Evolutionary conservation across 805 yeast species (phyloP).

Genomic region (Monosporozyma unispora): DNA sequence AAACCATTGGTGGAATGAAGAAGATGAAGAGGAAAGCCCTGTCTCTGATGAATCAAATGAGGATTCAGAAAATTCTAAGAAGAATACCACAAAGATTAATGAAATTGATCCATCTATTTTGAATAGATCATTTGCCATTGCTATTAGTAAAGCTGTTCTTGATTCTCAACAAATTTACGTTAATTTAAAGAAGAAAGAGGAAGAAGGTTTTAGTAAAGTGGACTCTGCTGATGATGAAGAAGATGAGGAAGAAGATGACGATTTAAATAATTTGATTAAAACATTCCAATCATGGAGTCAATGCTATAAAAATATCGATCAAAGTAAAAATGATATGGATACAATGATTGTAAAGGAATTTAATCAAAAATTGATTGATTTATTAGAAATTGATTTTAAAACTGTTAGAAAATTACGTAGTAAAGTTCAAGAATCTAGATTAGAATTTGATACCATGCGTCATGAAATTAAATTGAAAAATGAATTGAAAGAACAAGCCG

Average conservation of each 20-base stretch:
- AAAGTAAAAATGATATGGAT: constrained; percentile 64
- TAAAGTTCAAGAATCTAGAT: constrained; percentile 60
- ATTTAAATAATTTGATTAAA: constrained; percentile 40
- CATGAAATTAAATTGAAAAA: constrained; percentile 38
- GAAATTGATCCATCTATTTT: constrained; percentile 20
- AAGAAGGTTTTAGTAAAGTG: constrained; percentile 13
- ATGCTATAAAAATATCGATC: constrained; percentile 54
- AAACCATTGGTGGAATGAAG: constrained; percentile 40
- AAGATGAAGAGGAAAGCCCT: constrained; percentile 6
- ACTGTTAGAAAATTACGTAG: constrained; percentile 53
- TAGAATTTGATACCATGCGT: constrained; percentile 61
- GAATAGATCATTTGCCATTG: constrained; percentile 70
- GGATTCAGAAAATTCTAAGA: constrained; percentile 6
- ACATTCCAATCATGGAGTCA: constrained; percentile 41
- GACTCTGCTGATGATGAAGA: constrained; percentile 31
- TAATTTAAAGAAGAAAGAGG: constrained; percentile 19
- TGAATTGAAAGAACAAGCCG: constrained; percentile 10
- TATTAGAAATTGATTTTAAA: constrained; percentile 50
- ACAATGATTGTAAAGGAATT: constrained; percentile 49
- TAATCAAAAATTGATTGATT: constrained; percentile 44
- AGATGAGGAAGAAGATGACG: constrained; percentile 38
- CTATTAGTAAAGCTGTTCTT: constrained; percentile 48
- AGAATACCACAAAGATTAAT: constrained; percentile 4
- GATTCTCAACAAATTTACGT: constrained; percentile 40
- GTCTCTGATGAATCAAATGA: constrained; percentile 7